A percentile compares a stretch with the other conserved stretches of the same genome.
Evolutionary conservation across 331 rosid genomes (phyloP).

Genomic region (Quercus tomentella): DNA sequence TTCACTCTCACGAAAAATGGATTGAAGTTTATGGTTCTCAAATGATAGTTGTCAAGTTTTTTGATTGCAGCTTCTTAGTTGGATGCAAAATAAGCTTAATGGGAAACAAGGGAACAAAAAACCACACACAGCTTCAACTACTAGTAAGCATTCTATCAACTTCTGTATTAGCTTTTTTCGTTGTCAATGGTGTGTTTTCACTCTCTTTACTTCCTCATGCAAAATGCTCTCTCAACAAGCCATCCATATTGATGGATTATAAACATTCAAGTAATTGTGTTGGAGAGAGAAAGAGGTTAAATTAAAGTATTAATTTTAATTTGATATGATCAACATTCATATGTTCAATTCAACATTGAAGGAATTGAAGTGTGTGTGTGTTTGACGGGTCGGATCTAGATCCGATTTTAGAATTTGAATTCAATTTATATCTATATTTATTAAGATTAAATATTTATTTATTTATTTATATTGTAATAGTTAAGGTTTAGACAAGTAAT

Average conservation of each 20-base stretch:
- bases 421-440: neutral
- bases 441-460: neutral
- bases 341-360: neutral
- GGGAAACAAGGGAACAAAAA: constrained; percentile 65
- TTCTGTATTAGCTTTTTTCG: neutral
- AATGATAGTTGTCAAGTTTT: neutral
- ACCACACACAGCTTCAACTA: constrained; percentile 22
- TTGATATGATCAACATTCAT: neutral
- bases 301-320: neutral
- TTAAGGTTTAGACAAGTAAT: too few species aligned
- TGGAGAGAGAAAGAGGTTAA: neutral
- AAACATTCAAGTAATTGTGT: neutral
- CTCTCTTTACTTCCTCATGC: neutral
- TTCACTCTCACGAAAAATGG: neutral
- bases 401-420: neutral
- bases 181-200: neutral
- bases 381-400: neutral
- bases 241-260: too few species aligned
- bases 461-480: too few species aligned
- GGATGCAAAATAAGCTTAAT: constrained; percentile 88
- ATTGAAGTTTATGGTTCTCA: neutral
- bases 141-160: constrained; percentile 38
- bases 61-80: constrained; percentile 67
- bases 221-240: neutral
- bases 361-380: neutral